phyloP scores from a whole-genome alignment of 1,284 basidiomycete species.

The Bjerkandera adusta region DNA sequence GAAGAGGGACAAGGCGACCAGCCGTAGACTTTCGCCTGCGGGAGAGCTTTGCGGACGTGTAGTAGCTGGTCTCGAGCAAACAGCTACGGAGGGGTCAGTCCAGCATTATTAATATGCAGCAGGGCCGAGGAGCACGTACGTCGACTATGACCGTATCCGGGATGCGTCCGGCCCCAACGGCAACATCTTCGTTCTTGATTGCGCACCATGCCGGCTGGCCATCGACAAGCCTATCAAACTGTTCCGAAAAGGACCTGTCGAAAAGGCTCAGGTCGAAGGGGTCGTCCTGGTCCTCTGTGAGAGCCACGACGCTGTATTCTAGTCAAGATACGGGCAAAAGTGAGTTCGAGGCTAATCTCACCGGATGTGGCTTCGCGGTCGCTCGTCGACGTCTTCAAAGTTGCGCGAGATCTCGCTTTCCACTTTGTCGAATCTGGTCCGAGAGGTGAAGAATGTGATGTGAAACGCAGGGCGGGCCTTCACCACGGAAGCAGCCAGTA shows the following conservation, averaged over 20 bases:
- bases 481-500: not conserved
- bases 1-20: not conserved
- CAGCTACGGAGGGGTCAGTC: not conserved
- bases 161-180: not conserved
- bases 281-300: not conserved
- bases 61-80: not conserved
- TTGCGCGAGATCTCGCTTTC: not conserved
- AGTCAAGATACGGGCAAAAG: not conserved
- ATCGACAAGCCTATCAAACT: constrained; percentile 3
- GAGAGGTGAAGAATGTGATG: constrained; percentile 6
- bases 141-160: not conserved
- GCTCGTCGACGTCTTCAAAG: not conserved
- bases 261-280: constrained; percentile 2
- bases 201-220: constrained; percentile 5
- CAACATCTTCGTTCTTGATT: not conserved
- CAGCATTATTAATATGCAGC: not conserved
- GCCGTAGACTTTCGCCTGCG: not conserved
- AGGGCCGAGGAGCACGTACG: not conserved
- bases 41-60: not conserved
- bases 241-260: not conserved
- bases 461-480: not conserved
- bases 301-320: constrained; percentile 4
- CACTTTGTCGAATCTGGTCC: not conserved
- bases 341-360: not conserved
- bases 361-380: not conserved